Base-by-base conservation (phyloP, 805 yeast species). In the Metschnikowia vanudenii region DNA sequence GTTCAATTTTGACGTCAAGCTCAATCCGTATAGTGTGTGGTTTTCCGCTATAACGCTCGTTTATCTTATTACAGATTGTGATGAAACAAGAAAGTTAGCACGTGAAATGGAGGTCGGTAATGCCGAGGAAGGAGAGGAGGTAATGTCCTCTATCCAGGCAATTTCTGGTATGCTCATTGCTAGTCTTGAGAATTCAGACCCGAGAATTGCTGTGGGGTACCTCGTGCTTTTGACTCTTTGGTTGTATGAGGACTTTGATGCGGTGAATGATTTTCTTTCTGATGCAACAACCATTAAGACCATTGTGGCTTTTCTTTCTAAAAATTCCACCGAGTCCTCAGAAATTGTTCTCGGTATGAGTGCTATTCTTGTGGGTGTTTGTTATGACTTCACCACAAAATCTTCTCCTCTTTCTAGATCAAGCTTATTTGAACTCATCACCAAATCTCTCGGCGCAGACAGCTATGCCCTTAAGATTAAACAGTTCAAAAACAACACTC, bases 1-100 rank as follows among this genome's bases (percentile, higher is more conserved):
- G 52, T 88, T 86, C 57, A 92, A 91, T 53, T 79, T 71, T 1
- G 73, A 68, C 13, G 47, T 61, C 37, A 79, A 82, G 44, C 65
- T 91, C 29, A 92, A 94, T 54, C 97, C 99, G 0, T 94, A 90
- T 61, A 81, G 82, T 57, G 66, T 81, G 1, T 94, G 96, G 94
- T 91, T 92, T 65, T 81, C 96, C 0, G 71, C 86, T 2, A 76
- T 82, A 3, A 69, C 88, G 3, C 61, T 92, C 18, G 71, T 85
- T 36, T 79, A 78, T 45, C 61, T 90, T 2, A 76, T 90, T 50
- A 79, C 78, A 45, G 84, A 78, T 32, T 69, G 66, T 49, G 73
- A 73, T 4, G 80, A 75, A 16, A 68, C 79, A 14, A 78, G 79
- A 51, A 69, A 69, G 7, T 49, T 73, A 12, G 76, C 85, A 0